Evolutionary conservation across 73 alveolate genomes (phyloP).

Genomic region (Paramecium pentaurelia): DNA sequence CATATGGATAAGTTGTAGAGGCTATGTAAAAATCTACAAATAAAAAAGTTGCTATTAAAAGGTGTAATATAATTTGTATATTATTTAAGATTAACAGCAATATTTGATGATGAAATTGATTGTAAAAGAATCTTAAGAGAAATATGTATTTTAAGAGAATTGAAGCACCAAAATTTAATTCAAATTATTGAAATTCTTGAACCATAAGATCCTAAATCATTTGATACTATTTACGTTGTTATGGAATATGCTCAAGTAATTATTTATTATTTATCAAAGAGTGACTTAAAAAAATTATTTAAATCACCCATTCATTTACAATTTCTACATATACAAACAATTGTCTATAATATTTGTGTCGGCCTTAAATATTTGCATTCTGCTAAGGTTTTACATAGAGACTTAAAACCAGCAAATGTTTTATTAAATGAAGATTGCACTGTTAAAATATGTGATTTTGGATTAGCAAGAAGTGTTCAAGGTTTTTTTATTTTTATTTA

Average conservation of each 20-base stretch:
- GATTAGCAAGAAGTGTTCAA: constrained; percentile 75
- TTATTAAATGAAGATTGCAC: constrained; percentile 90
- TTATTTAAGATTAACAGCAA: constrained; percentile 59
- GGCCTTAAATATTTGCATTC: constrained; percentile 87
- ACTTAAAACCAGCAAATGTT: constrained; percentile 94
- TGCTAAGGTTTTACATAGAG: constrained; percentile 90
- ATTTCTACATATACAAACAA: constrained; percentile 72
- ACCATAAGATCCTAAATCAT: constrained; percentile 69
- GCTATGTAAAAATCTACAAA: constrained; percentile 89
- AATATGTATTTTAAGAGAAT: constrained; percentile 70
- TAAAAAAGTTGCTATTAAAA: constrained; percentile 73
- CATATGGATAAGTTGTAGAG: constrained; percentile 90
- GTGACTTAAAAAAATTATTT: constrained; percentile 80
- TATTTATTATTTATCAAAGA: not conserved
- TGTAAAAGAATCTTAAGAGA: constrained; percentile 92
- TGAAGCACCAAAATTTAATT: constrained; percentile 75
- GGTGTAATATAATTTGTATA: constrained; percentile 26
- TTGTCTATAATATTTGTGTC: constrained; percentile 83
- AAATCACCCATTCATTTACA: constrained; percentile 77
- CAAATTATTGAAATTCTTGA: constrained; percentile 70
- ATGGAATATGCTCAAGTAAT: constrained; percentile 71
- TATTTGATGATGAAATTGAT: constrained; percentile 91
- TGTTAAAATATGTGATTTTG: constrained; percentile 93
- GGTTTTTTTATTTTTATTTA: not conserved
- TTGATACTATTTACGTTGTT: constrained; percentile 73